Conservation (phyloP, 2,329 filamentous ascomycete genomes). For the Magnaporthiopsis incrustans region DNA sequence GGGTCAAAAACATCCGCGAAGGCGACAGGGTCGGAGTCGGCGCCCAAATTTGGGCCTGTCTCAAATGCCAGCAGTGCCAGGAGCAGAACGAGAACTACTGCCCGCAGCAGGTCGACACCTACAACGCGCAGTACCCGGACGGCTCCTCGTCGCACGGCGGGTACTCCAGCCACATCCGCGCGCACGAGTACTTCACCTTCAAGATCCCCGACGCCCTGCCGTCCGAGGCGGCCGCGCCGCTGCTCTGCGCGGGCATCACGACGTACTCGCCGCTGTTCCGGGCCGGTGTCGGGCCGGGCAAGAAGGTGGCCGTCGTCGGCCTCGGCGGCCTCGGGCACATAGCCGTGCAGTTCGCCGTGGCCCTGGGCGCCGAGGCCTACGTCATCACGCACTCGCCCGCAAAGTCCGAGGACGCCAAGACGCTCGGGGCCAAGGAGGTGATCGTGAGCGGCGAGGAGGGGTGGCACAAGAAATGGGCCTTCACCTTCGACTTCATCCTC, state of each 20-base stretch:
- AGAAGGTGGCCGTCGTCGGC: constrained; percentile 35
- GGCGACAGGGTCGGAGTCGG: constrained; percentile 60
- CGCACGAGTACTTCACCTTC: constrained; percentile 50
- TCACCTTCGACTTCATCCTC: constrained; percentile 43
- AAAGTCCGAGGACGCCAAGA: constrained; percentile 52
- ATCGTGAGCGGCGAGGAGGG: constrained; percentile 42
- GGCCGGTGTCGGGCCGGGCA: constrained; percentile 24
- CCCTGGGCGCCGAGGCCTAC: constrained; percentile 51
- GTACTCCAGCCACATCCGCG: constrained; percentile 40
- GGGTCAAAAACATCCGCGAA: constrained; percentile 40
- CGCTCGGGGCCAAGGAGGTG: constrained; percentile 53
- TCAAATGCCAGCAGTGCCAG: constrained; percentile 40
- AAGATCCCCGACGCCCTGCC: constrained; percentile 47
- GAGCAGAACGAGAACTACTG: constrained; percentile 43
- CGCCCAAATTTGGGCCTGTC: constrained; percentile 51
- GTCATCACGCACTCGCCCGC: constrained; percentile 52
- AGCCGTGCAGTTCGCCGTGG: constrained; percentile 36
- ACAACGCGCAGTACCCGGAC: constrained; percentile 47
- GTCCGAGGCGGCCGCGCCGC: constrained; percentile 49
- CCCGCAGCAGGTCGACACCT: constrained; percentile 39
- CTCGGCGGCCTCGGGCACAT: constrained; percentile 34
- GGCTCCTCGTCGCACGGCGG: constrained; percentile 60
- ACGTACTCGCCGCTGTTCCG: constrained; percentile 31
- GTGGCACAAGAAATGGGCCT: constrained; percentile 49
- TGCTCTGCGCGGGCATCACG: constrained; percentile 48